Base-by-base conservation (phyloP, 768 basidiomycete species). In the Rhodotorula toruloides region DNA sequence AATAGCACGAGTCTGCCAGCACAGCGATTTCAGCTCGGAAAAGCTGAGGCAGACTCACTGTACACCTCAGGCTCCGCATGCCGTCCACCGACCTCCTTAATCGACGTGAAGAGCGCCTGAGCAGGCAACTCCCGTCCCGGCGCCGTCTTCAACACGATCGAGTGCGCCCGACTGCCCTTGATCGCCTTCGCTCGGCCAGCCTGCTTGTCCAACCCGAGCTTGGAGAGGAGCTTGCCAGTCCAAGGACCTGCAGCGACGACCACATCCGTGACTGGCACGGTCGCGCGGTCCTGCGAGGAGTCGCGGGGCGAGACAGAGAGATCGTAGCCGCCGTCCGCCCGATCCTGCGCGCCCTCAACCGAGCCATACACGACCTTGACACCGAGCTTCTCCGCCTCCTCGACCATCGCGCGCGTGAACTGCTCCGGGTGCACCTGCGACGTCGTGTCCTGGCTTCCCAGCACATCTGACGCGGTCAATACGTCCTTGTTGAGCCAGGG, bases 171-270 rank as follows among this genome's bases (percentile, higher is more conserved):
- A 17, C 63, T 61, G 7, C 79, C 76, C n/a, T 59, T 71, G 22
- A 79, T 68, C 43, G 54, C 53, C 4, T 62, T 53, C 4, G 76
- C 78, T 16, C 61, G 36, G 2, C 66, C 63, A 27, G 37, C 57
- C 37, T 11, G 2, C 29, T 11, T 9, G 29, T 44, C 43, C 54
- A 81, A 62, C 0, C 65, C 70, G n/a, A 81, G 68, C 43, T 75
- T 61, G 42, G 65, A 53, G 8, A 78, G 72, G 4, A 93, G 75
- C 14, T 74, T 74, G 13, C 88, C 81, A 0, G 89, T 88, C 91
- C 91, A 96, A 22, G 89, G 87, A 32, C 91, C 91, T n/a, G 88
- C 88, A 46, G 86, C 83, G 55, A 96, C 76, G 46, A 94, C 79
- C 67, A 91, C 83, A 61, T 86, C 81, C 27, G 63, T 62, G 12